Base-by-base conservation (phyloP, 805 yeast genomes). In the Helenozyma rhizophorensis region DNA sequence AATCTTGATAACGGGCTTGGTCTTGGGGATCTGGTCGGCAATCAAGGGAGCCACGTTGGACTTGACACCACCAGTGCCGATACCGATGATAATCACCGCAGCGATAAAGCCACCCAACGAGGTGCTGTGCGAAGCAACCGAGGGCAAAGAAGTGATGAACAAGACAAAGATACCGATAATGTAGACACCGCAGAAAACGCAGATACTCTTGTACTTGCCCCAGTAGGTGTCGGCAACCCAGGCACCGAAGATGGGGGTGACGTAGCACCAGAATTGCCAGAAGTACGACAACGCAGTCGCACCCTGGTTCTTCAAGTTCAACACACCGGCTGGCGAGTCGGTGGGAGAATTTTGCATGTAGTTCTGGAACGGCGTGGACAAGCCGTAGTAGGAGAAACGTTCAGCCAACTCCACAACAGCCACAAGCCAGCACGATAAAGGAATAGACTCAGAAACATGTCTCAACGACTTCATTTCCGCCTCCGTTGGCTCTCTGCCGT, bases 51-150 rank as follows among this genome's bases (percentile, higher is more conserved):
- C 75, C 19, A 83, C 77, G 48, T 83, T 83, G 25, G 88, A 70
- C 56, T 84, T 84, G 53, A 84, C 84, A 47, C 87, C 81, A 51
- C 93, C 93, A 21, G 93, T 80, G 25, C 87, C 90, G 24, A 81
- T 47, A 45, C 90, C 90, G 48, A 84, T 74, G 33, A 77, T 57
- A 37, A 77, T 58, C 58, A 78, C 71, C 21, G 76, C 70, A 27
- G 67, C 64, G 31, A 74, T 53, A 37, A 77, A 75, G 25, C 90
- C 89, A 42, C 79, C 87, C 34, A 77, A 54, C 19, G 84, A 76
- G 18, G 77, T 72, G 14, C 65, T 62, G 27, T 58, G 58, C 16
- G 56, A 55, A 23, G 74, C 62, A 25, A 80, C 68, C 12, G 71
- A 62, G 16, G 88, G 89, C 33, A 83, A 58, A 6, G 89, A 78